A percentile compares a stretch with the other conserved stretches of the same genome.
These are phyloP conservation scores for Plasmopara viticola DNA, from an alignment of 352 stramenopile species.

Conservation along the genomic window DNA sequence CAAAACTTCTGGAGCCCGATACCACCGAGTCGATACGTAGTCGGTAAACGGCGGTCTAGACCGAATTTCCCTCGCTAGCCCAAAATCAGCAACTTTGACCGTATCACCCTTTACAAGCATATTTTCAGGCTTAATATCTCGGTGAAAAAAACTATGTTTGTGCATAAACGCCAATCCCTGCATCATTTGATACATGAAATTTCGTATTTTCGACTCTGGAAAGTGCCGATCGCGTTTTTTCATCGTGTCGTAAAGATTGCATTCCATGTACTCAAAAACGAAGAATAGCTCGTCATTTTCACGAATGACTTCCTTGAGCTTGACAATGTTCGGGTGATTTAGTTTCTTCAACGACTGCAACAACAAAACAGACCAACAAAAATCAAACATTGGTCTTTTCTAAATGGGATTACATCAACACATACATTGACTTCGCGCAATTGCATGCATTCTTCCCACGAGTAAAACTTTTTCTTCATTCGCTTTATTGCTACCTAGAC, in stretches of 20 bases:
- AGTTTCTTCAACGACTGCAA: conserved; percentile 89
- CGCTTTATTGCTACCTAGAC: conserved; percentile 92
- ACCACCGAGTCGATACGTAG: conserved; percentile 98
- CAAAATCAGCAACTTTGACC: conserved; percentile 98
- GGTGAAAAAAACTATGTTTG: conserved; percentile 97
- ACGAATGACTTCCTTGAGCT: conserved; percentile 97
- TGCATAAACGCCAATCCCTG: conserved; percentile 97
- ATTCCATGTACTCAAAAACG: conserved; percentile 99
- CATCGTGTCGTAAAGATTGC: conserved; percentile 97
- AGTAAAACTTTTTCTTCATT: conserved; percentile 98
- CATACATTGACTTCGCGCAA: conserved; percentile 94
- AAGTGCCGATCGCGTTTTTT: conserved; percentile 88
- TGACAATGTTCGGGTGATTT: conserved; percentile 97
- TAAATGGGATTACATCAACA: conserved; percentile 2
- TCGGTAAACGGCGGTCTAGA: conserved; percentile 93
- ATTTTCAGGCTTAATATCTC: conserved; percentile 98
- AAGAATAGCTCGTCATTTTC: conserved; percentile 98
- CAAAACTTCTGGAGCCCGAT: conserved; percentile 96
- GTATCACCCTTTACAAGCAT: conserved; percentile 93
- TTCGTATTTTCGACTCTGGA: conserved; percentile 92
- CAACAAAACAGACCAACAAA: conserved; percentile 1
- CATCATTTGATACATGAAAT: conserved; percentile 97
- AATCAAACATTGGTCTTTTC: conserved; percentile 1
- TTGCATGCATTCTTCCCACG: conserved; percentile 94
- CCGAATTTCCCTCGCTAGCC: conserved; percentile 91